Evolutionary conservation across 768 basidiomycete species (phyloP), one percentile per base, ranked within the genome.

Genomic region (Pisolithus albus): DNA sequence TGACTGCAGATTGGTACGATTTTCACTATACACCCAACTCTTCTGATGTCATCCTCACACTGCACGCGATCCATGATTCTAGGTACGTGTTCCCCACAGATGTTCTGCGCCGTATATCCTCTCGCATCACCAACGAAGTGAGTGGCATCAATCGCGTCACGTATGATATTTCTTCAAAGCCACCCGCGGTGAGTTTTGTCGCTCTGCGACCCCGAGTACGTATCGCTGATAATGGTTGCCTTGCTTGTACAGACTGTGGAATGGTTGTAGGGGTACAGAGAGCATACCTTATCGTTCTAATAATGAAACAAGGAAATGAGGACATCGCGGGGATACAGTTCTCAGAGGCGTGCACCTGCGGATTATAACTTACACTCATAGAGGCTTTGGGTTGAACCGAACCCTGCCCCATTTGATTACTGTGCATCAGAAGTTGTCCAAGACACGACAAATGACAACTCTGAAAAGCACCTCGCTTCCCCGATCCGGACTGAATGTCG

Each of bases 1-100:
- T 99, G 96, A 99, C 96, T 13, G 96, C 96, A 34, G 95, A 98
- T 67, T 98, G 95, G 95, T 92, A 63, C 40, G 80, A n/a, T 61
- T 46, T 10, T 2, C 26, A 36, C 21, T 11, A 16, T 28, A 2
- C 46, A 15, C 15, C 42, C 30, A 13, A 8, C 6, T 1, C 18
- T 50, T 48, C 46, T 19, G 19, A 51, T 47, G 46, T 38, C 52
- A 38, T 42, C 71, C 49, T 69, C 70, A 23, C 15, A 1, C 21
- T 23, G 19, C 9, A 36, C 5, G 21, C 28, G 21, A 51, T n/a
- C 57, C 69, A 66, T 67, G 61, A 49, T 40, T 59, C 44, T 57
- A 91, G 89, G 89, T 97, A 89, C 72, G 83, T 89, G n/a, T 99
- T 98, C 79, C 94, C 95, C 24, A 73, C 92, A 15, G 85, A 87